Percentiles rank a stretch among this genome's conserved stretches.
These are phyloP conservation scores for Mucor mucedo DNA, from an alignment of 371 early-diverging fungal species.

Conservation along the genomic window DNA sequence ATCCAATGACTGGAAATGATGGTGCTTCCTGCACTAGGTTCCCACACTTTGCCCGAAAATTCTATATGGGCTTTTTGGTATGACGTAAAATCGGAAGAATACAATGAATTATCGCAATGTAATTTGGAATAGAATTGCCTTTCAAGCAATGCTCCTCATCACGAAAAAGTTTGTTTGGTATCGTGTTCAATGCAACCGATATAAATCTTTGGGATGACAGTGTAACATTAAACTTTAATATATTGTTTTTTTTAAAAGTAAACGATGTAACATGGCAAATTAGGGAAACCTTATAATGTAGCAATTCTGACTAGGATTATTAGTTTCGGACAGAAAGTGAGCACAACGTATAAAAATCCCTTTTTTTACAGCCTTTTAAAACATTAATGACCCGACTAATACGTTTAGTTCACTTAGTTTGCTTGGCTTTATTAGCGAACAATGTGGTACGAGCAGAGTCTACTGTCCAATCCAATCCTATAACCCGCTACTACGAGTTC, in stretches of 20 bases:
- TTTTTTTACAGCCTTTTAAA: neutral
- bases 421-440: neutral
- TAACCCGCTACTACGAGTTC: slow-evolving; percentile 32
- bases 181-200: too few relatives aligned
- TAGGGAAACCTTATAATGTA: too few relatives aligned
- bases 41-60: neutral
- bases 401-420: neutral
- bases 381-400: slow-evolving; percentile 8
- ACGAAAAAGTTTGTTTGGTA: too few relatives aligned
- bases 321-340: too few relatives aligned
- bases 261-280: too few relatives aligned
- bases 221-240: neutral
- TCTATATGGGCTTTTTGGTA: too few relatives aligned
- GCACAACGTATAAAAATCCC: neutral
- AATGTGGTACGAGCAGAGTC: neutral
- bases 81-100: too few relatives aligned
- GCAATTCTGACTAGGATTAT: too few relatives aligned
- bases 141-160: neutral
- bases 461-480: neutral
- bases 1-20: neutral
- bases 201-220: neutral
- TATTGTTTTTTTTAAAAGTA: neutral
- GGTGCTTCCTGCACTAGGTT: neutral
- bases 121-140: neutral
- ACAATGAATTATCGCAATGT: too few relatives aligned